phyloP scores from a whole-genome alignment of 2,329 filamentous ascomycete genomes.

The Alternaria gansuensis region DNA sequence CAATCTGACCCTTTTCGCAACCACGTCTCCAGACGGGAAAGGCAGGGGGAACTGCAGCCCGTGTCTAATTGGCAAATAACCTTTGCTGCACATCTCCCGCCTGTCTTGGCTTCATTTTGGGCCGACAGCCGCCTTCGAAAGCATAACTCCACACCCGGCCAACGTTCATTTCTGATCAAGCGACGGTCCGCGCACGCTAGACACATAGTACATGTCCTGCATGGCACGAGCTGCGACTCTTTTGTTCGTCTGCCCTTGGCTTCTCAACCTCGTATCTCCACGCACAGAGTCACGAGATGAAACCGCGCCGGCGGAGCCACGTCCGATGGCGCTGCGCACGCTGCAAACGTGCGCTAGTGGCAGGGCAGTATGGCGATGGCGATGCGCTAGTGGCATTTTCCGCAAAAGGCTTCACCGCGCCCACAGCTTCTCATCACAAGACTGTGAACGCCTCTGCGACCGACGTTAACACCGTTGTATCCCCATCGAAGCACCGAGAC shows the following conservation, averaged over 20 bases:
- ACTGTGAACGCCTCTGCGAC: conserved; percentile 2
- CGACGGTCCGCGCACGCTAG: conserved; percentile 9
- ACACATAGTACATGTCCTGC: conserved; percentile 9
- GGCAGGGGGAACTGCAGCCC: conserved; percentile 9
- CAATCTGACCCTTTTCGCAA: conserved; percentile 9
- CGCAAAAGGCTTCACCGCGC: not conserved
- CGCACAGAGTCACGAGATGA: conserved; percentile 6
- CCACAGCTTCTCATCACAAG: conserved; percentile 1
- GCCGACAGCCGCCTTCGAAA: conserved; percentile 9
- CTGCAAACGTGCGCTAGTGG: conserved; percentile 4
- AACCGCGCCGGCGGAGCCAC: conserved; percentile 2
- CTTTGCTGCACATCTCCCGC: conserved; percentile 14
- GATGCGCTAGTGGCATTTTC: conserved; percentile 7
- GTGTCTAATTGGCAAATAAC: conserved; percentile 9
- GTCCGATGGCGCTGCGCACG: conserved; percentile 1
- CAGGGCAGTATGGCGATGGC: conserved; percentile 9
- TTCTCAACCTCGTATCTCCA: conserved; percentile 1
- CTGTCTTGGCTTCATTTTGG: conserved; percentile 15
- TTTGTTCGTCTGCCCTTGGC: conserved; percentile 2
- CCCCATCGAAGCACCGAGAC: conserved; percentile 6
- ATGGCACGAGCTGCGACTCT: conserved; percentile 5
- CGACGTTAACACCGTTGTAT: conserved; percentile 6
- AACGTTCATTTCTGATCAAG: conserved; percentile 10
- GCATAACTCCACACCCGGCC: conserved; percentile 11
- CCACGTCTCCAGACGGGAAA: conserved; percentile 5